Conservation (phyloP, 192 early-diverging fungal species). For the Linnemannia hyalina region DNA sequence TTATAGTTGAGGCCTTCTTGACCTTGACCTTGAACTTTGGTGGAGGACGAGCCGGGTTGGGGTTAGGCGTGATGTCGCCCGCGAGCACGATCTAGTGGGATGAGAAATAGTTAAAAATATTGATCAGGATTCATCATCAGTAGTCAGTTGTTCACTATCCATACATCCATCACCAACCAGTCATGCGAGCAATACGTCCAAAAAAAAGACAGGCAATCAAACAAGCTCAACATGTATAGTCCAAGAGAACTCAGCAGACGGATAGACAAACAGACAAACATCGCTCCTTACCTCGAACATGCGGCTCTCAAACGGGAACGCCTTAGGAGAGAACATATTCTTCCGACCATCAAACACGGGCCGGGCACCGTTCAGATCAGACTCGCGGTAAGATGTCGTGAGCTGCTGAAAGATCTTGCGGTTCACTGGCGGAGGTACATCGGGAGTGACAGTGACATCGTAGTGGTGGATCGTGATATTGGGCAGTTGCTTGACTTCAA, state of each 20-base stretch:
- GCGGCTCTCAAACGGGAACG: slow-evolving; percentile 66
- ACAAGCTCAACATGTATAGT: neutral
- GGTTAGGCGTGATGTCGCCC: neutral
- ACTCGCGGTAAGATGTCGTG: slow-evolving; percentile 62
- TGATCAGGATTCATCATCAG: neutral
- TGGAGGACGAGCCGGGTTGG: slow-evolving; percentile 50
- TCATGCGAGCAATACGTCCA: neutral
- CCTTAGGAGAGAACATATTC: slow-evolving; percentile 77
- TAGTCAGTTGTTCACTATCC: too few species aligned
- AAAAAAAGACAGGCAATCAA: neutral
- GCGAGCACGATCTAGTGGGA: slow-evolving; percentile 24
- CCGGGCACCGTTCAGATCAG: slow-evolving; percentile 68
- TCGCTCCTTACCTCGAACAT: slow-evolving; percentile 67
- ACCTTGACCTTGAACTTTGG: slow-evolving; percentile 75
- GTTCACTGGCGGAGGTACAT: slow-evolving; percentile 82
- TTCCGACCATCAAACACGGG: slow-evolving; percentile 89
- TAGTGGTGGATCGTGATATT: slow-evolving; percentile 85
- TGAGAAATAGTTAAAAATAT: neutral
- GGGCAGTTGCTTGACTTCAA: slow-evolving; percentile 79
- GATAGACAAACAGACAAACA: neutral
- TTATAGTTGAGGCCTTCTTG: slow-evolving; percentile 72
- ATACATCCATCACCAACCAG: neutral
- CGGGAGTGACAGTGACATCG: slow-evolving; percentile 81
- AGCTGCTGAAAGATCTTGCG: slow-evolving; percentile 76
- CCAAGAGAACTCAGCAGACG: neutral